Evolutionary conservation across 2,329 filamentous ascomycete genomes (phyloP).

Genomic region (Annulohypoxylon truncatum): DNA sequence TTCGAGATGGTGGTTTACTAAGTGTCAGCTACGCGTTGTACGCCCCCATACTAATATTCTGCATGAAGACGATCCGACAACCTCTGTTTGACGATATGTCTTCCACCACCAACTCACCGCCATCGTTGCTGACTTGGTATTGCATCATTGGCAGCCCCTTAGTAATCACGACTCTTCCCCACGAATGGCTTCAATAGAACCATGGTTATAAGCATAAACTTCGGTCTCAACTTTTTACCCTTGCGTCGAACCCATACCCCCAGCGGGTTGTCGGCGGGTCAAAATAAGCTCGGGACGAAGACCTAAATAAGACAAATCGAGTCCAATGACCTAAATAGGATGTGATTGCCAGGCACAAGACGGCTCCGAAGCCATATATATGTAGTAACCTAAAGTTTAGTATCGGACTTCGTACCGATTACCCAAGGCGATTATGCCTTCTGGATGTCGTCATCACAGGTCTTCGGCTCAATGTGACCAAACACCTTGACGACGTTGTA

Average conservation of each 20-base stretch:
- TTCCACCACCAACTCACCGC: conserved; percentile 14
- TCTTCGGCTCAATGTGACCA: neutral
- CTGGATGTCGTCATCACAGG: neutral
- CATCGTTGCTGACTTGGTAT: conserved; percentile 13
- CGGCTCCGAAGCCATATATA: neutral
- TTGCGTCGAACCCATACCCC: neutral
- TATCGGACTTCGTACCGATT: neutral
- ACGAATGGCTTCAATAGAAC: neutral
- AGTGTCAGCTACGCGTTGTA: conserved; percentile 8
- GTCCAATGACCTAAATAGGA: neutral
- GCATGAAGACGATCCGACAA: conserved; percentile 37
- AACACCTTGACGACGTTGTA: neutral
- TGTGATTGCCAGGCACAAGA: neutral
- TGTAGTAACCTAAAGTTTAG: neutral
- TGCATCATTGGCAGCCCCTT: neutral
- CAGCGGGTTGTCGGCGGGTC: neutral
- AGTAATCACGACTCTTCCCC: neutral
- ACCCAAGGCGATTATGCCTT: neutral
- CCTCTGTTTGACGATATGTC: conserved; percentile 24
- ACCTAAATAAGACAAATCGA: conserved; percentile 1
- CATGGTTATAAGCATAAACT: neutral
- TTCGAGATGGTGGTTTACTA: neutral
- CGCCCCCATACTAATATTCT: conserved; percentile 12
- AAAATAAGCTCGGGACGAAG: conserved; percentile 7
- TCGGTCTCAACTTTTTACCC: neutral